phyloP scores from a whole-genome alignment of 768 basidiomycete genomes.

The Kwoniella bestiolae region DNA sequence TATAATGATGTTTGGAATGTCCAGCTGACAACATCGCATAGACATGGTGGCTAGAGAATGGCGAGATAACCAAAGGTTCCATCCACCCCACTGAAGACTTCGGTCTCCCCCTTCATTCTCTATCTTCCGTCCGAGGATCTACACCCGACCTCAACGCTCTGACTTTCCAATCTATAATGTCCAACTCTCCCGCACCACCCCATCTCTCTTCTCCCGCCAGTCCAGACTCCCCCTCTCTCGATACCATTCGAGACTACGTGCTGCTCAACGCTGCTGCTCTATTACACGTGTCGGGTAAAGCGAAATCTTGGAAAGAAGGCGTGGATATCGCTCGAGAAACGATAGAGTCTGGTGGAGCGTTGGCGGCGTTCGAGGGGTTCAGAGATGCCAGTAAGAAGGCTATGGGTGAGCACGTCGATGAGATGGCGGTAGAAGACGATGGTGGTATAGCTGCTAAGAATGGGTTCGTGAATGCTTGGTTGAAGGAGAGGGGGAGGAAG shows the following conservation, averaged over 20 bases:
- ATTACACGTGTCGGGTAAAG: slow-evolving; percentile 80
- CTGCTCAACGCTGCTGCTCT: slow-evolving; percentile 87
- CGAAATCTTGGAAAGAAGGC: slow-evolving; percentile 71
- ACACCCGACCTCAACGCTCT: slow-evolving; percentile 79
- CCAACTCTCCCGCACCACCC: slow-evolving; percentile 56
- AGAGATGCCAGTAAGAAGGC: slow-evolving; percentile 53
- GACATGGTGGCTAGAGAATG: slow-evolving; percentile 70
- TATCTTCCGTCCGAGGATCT: slow-evolving; percentile 72
- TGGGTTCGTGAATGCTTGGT: slow-evolving; percentile 54
- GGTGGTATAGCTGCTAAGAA: slow-evolving; percentile 58
- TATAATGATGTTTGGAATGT: background rate
- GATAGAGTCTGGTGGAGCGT: slow-evolving; percentile 58
- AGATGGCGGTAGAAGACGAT: slow-evolving; percentile 52
- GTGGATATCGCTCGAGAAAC: slow-evolving; percentile 67
- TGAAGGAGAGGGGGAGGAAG: slow-evolving; percentile 24
- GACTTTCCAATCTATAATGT: slow-evolving; percentile 70
- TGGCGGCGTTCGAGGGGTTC: slow-evolving; percentile 59
- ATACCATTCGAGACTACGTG: slow-evolving; percentile 80
- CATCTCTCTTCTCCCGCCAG: slow-evolving; percentile 45
- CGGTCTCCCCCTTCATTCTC: slow-evolving; percentile 72
- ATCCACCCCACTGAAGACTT: slow-evolving; percentile 73
- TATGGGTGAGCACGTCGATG: slow-evolving; percentile 49
- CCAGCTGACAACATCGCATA: slow-evolving; percentile 24
- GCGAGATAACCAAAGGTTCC: slow-evolving; percentile 66
- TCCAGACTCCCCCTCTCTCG: slow-evolving; percentile 58